Evolutionary conservation across 108 stramenopile species (phyloP).

Genomic region (Skeletonema potamos): DNA sequence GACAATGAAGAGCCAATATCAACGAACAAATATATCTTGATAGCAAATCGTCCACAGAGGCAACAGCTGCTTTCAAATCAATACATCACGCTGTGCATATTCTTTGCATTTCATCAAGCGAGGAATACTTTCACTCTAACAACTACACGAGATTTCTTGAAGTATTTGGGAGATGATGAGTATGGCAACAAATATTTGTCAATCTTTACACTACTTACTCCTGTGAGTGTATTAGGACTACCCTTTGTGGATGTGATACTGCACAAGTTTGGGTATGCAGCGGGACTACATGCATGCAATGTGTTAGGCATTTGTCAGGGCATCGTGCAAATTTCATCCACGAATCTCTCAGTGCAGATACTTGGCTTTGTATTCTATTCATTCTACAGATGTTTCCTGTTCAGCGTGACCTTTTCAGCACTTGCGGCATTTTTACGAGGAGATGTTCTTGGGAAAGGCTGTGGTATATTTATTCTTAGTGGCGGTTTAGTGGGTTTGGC

Average conservation of each 20-base stretch:
- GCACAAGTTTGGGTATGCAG: conserved; percentile 24
- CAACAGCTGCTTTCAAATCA: conserved; percentile 33
- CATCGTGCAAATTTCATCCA: neutral
- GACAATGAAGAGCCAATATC: neutral
- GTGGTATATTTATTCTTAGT: conserved; percentile 1
- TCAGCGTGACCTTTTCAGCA: conserved; percentile 6
- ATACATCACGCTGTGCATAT: conserved; percentile 25
- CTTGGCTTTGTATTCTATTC: conserved; percentile 23
- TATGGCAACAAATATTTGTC: conserved; percentile 40
- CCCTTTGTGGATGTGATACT: conserved; percentile 43
- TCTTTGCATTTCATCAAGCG: conserved; percentile 41
- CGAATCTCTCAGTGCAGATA: conserved; percentile 10
- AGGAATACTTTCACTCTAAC: conserved; percentile 34
- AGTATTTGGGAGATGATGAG: conserved; percentile 47
- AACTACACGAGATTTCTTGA: conserved; percentile 44
- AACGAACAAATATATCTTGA: conserved; percentile 23
- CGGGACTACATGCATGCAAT: conserved; percentile 35
- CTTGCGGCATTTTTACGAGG: conserved; percentile 14
- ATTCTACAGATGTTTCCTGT: conserved; percentile 26
- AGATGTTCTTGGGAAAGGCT: conserved; percentile 17
- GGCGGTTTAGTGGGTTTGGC: neutral
- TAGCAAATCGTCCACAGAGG: conserved; percentile 12
- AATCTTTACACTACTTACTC: conserved; percentile 48
- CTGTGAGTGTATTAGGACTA: conserved; percentile 40
- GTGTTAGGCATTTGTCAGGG: conserved; percentile 7